A percentile compares a stretch with the other conserved stretches of the same genome.
Conservation (phyloP, 2,329 filamentous ascomycete species). For the Atkinsonella texensis region DNA sequence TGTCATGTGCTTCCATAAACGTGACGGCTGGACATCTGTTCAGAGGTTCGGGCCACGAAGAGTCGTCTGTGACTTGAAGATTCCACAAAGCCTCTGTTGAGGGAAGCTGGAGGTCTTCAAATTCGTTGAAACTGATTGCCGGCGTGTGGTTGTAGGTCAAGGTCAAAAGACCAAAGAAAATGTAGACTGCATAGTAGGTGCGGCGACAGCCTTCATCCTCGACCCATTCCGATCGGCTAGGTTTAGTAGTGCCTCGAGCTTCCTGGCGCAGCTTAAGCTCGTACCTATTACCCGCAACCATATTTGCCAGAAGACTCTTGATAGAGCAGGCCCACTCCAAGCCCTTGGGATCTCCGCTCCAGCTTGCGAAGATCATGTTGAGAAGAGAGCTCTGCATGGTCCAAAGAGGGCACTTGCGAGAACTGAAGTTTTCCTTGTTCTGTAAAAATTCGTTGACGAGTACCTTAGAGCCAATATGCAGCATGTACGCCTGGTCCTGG, state of each 20-base stretch:
- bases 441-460: slow-evolving; percentile 94
- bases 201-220: slow-evolving; percentile 93
- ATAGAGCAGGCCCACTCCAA: slow-evolving; percentile 98
- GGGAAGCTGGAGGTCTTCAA: slow-evolving; percentile 83
- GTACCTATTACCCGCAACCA: slow-evolving; percentile 95
- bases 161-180: slow-evolving; percentile 93
- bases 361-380: slow-evolving; percentile 98
- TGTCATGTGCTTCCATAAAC: slow-evolving; percentile 89
- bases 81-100: slow-evolving; percentile 95
- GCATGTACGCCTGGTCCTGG: slow-evolving; percentile 90
- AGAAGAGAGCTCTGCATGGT: slow-evolving; percentile 94
- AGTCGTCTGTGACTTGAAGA: slow-evolving; percentile 63
- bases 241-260: slow-evolving; percentile 62
- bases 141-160: slow-evolving; percentile 97
- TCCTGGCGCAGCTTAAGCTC: slow-evolving; percentile 90
- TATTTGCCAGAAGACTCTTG: slow-evolving; percentile 94
- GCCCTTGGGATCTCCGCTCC: slow-evolving; percentile 96
- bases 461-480: slow-evolving; percentile 95
- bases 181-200: slow-evolving; percentile 97
- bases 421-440: slow-evolving; percentile 98
- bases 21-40: slow-evolving; percentile 62
- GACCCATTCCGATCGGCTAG: slow-evolving; percentile 82
- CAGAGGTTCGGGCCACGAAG: slow-evolving; percentile 72
- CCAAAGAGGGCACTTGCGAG: slow-evolving; percentile 92
- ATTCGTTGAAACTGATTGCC: slow-evolving; percentile 96